Evolutionary conservation across 768 basidiomycete species (phyloP).

Genomic region (Multifurca ochricompacta): DNA sequence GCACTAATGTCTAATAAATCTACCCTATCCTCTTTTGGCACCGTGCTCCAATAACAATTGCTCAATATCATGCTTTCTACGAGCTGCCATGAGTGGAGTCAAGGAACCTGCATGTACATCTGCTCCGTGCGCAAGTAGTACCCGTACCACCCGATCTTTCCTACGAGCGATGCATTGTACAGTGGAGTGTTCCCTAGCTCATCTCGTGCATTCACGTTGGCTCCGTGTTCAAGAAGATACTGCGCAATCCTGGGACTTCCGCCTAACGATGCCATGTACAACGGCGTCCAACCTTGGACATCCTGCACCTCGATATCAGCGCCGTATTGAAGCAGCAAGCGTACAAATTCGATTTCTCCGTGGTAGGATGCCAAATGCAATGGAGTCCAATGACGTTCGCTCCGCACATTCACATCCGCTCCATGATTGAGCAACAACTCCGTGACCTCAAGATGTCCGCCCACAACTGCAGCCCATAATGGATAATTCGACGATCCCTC

Average conservation of each 20-base stretch:
- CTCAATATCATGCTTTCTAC: not conserved
- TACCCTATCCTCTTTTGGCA: too few relatives aligned
- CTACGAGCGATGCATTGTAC: not conserved
- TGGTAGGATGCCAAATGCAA: not conserved
- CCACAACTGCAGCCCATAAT: not conserved
- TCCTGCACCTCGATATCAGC: not conserved
- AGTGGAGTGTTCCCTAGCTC: not conserved
- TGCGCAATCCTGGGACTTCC: too few relatives aligned
- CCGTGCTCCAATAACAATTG: not conserved
- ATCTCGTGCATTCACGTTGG: too few relatives aligned
- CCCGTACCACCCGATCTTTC: not conserved
- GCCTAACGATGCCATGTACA: too few relatives aligned
- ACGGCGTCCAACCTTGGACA: too few relatives aligned
- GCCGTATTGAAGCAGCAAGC: not conserved
- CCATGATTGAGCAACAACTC: not conserved
- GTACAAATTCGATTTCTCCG: not conserved
- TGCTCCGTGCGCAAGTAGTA: not conserved
- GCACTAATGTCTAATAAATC: too few relatives aligned
- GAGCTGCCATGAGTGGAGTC: not conserved
- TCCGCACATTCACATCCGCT: not conserved
- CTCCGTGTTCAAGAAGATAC: too few relatives aligned
- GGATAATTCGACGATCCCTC: too few relatives aligned
- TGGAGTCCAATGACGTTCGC: not conserved
- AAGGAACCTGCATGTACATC: not conserved
- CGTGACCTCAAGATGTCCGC: not conserved